Evolutionary conservation across 495 filamentous ascomycete genomes (phyloP).

Genomic region (Aspergillus affinis): DNA sequence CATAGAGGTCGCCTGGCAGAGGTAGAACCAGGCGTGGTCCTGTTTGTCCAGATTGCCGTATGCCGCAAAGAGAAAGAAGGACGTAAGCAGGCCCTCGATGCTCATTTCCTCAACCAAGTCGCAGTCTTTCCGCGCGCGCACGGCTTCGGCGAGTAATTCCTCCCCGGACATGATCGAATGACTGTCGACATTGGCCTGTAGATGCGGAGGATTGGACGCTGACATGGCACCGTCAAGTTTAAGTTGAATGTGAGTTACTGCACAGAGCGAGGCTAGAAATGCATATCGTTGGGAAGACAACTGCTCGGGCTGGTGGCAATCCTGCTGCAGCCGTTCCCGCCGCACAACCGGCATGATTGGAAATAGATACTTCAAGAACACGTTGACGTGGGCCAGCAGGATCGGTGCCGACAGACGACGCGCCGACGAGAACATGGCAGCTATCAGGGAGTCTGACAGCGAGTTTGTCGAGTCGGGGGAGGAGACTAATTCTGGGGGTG

Average conservation of each 20-base stretch:
- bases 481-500: conserved; percentile 38
- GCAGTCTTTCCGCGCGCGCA: conserved; percentile 71
- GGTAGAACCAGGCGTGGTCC: conserved; percentile 59
- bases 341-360: conserved; percentile 80
- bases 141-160: conserved; percentile 68
- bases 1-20: conserved; percentile 61
- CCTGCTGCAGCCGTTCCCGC: conserved; percentile 62
- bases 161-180: conserved; percentile 39
- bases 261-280: conserved; percentile 73
- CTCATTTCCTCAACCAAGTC: conserved; percentile 64
- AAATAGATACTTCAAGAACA: conserved; percentile 64
- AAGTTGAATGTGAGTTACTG: conserved; percentile 84
- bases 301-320: conserved; percentile 57
- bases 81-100: conserved; percentile 69
- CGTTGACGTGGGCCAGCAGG: conserved; percentile 44
- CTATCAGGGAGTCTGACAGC: conserved; percentile 28
- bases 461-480: conserved; percentile 42
- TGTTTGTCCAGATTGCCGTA: conserved; percentile 64
- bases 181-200: conserved; percentile 53
- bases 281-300: conserved; percentile 73
- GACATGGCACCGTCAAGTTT: conserved; percentile 53
- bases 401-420: conserved; percentile 37
- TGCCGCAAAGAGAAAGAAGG: conserved; percentile 77
- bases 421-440: conserved; percentile 18
- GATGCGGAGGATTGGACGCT: conserved; percentile 52